A percentile compares a stretch with the other conserved stretches of the same genome.
phyloP scores from a whole-genome alignment of 148 eudicot genomes.

The Polygonum maritimum region DNA sequence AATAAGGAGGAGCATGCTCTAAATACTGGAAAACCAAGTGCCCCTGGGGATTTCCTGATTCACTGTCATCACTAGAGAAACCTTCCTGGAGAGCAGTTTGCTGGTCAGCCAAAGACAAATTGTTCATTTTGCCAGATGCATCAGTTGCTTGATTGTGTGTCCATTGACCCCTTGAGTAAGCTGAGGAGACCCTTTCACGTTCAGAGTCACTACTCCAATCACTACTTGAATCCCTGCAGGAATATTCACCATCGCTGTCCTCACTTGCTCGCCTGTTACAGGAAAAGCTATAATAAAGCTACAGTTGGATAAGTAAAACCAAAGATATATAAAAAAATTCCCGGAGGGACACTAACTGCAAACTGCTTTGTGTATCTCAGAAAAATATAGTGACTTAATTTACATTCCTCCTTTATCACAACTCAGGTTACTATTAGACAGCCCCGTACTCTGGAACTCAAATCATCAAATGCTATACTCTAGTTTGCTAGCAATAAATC shows the following conservation, averaged over 20 bases:
- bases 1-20: slow-evolving; percentile 56
- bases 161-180: slow-evolving; percentile 20
- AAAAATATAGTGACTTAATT: background rate
- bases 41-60: slow-evolving; percentile 39
- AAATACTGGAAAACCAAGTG: slow-evolving; percentile 58
- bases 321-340: background rate
- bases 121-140: slow-evolving; percentile 24
- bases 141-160: slow-evolving; percentile 25
- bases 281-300: background rate
- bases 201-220: slow-evolving; percentile 79
- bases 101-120: slow-evolving; percentile 30
- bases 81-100: slow-evolving; percentile 43
- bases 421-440: background rate
- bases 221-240: slow-evolving; percentile 73
- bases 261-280: slow-evolving; percentile 49
- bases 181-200: slow-evolving; percentile 37
- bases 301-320: background rate
- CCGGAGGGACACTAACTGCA: background rate
- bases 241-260: slow-evolving; percentile 60
- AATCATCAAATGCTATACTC: background rate
- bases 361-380: background rate
- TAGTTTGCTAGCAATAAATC: background rate
- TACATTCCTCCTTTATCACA: background rate
- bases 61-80: slow-evolving; percentile 77
- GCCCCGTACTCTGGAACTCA: background rate